These are phyloP conservation scores for Aspergillus alliaceus DNA, from an alignment of 2,329 filamentous ascomycete species.

Conservation along the genomic window DNA sequence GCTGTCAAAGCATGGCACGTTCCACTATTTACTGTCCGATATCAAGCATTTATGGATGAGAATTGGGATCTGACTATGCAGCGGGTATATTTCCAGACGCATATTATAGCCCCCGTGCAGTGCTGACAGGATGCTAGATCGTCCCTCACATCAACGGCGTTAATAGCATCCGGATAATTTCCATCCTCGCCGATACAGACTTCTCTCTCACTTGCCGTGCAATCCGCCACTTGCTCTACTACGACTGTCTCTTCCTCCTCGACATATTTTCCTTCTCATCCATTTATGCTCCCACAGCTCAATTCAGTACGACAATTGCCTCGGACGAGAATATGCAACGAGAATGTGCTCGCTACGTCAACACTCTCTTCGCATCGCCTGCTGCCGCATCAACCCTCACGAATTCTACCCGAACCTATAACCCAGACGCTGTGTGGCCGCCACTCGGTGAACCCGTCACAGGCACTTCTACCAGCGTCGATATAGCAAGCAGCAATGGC, in stretches of 20 bases:
- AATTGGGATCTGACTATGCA: constrained; percentile 58
- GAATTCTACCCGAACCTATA: constrained; percentile 23
- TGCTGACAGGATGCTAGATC: constrained; percentile 51
- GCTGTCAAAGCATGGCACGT: constrained; percentile 86
- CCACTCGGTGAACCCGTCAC: constrained; percentile 31
- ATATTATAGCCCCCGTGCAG: background rate
- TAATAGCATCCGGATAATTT: constrained; percentile 83
- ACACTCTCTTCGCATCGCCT: constrained; percentile 47
- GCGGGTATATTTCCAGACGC: constrained; percentile 33
- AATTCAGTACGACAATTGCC: constrained; percentile 73
- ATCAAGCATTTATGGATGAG: constrained; percentile 53
- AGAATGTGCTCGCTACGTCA: constrained; percentile 85
- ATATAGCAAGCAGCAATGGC: constrained; percentile 15
- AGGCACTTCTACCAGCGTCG: constrained; percentile 11
- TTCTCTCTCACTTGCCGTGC: constrained; percentile 82
- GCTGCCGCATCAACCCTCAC: constrained; percentile 17
- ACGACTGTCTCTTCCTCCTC: constrained; percentile 83
- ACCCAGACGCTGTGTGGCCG: constrained; percentile 46
- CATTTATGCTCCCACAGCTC: constrained; percentile 80
- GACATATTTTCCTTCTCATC: constrained; percentile 94
- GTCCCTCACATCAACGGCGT: constrained; percentile 87
- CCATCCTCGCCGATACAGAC: constrained; percentile 80
- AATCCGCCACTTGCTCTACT: constrained; percentile 86
- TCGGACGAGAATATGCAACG: constrained; percentile 75
- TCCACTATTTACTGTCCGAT: constrained; percentile 68